Evolutionary conservation across 2,329 filamentous ascomycete species (phyloP), one percentile per base, ranked within the genome.

Genomic region (Fusarium dlaminii): DNA sequence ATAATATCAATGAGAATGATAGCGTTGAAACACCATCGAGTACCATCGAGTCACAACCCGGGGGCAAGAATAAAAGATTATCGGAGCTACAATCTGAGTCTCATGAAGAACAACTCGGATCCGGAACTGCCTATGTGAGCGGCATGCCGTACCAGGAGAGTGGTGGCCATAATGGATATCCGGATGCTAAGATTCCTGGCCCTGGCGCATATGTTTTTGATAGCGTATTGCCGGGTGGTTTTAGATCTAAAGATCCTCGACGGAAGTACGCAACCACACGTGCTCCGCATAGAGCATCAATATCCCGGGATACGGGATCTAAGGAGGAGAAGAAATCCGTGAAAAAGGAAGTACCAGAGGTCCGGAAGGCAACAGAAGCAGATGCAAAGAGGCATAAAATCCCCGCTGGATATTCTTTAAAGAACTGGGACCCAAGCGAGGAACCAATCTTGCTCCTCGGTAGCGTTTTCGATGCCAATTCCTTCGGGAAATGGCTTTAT

Each of bases 1-100:
- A 17, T 22, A 6, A 1, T 9, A 0, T 0, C 0, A 9, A 20
- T 13, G 10, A n/a, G 14, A 22, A 10, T 4, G 6, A 0, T 3
- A 30, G 4, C 14, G 10, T 12, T 22, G 45, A 48, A 8, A 0
- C 4, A 4, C 14, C 20, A 10, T 17, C 3, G 9, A 6, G 4
- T 0, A 30, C 45, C 2, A 30, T 30, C 6, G 7, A 48, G 27
- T n/a, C 45, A 8, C 27, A 5, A 2, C 0, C 27, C 2, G 7
- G 4, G 27, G 6, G 10, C 14, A 30, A 30, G 6, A 29, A 29
- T 4, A 22, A 29, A 8, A 29, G 13, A 8, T 1, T 30, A 3
- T 48, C 14, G 27, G 6, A 22, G 5, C 27, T 30, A 30, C 45
- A 30, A 22, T 48, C 45, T 22, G 20, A 30, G 4, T 27, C 43